Evolutionary conservation across 2,329 filamentous ascomycete species (phyloP), one percentile per base, ranked within the genome.

Genomic region (Arthrobotrys iridis): DNA sequence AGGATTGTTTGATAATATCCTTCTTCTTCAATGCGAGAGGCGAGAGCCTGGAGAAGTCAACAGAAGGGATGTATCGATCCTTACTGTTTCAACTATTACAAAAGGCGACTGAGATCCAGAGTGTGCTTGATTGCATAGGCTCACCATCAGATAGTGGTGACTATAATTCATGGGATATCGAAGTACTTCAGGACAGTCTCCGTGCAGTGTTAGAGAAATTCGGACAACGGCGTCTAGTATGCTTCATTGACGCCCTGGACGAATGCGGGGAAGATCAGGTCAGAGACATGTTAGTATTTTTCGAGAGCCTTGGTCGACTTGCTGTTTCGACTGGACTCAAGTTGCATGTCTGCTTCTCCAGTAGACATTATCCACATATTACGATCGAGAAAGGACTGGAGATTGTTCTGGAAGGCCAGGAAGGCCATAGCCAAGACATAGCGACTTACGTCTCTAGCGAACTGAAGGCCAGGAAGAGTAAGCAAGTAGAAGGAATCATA

Each of bases 11-110:
- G 0, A 75, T 83, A 0, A 65, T 85, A 0, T 83, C 82, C 0
- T 86, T 85, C 78, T 86, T 86, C 80, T 86, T 86, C 81, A 84
- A 86, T 66, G 84, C 84, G 0, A 79, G 83, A 64, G 85, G 84
- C 0, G 79, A 80, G 0, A 26, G 79, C 3, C 78, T 85, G 7
- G 84, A 88, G 48, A 85, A 81, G 60, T 83, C 85, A 0, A 80
- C 82, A 0, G 24, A 80, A 0, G 86, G 87, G 0, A 82, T 88
- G 79, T 87, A 86, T 73, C 82, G 85, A 1, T 85, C 85, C 0
- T 62, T 88, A 0, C 65, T 88, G 0, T 73, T 81, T 1, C 85
- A 88, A 37, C 78, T 88, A 0, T 78, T 88, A 0, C 20, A 80
- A 0, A 75, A 79, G 0, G 67, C 79, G 0, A 79, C 81, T 0